Percentiles rank a stretch among this genome's conserved stretches.
These are phyloP conservation scores for Nicotiana sylvestris DNA, from an alignment of 257 asterid species.

Conservation along the genomic window DNA sequence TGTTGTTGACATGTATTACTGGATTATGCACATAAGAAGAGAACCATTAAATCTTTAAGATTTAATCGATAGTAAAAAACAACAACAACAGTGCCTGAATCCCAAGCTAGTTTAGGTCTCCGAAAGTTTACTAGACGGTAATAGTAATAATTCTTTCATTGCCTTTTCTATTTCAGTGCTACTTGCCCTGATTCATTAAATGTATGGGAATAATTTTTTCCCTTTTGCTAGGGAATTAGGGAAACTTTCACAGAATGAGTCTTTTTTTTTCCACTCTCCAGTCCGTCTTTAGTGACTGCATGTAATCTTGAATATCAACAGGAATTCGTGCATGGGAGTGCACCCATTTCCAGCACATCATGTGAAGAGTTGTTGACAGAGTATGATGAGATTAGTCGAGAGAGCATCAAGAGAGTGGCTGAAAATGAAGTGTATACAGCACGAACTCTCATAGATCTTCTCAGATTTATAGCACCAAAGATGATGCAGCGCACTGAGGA, in stretches of 20 bases:
- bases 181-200: neutral
- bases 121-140: neutral
- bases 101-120: neutral
- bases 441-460: conserved; percentile 51
- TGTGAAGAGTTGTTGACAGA: conserved; percentile 76
- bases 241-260: neutral
- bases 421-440: conserved; percentile 61
- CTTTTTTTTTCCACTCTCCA: neutral
- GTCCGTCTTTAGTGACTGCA: neutral
- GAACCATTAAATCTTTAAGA: neutral
- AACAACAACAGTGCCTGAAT: neutral
- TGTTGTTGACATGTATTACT: neutral
- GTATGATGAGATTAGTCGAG: conserved; percentile 59
- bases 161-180: neutral
- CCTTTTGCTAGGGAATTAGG: neutral
- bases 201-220: neutral
- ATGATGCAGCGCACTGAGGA: conserved; percentile 79
- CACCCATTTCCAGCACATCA: conserved; percentile 25
- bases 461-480: conserved; percentile 72
- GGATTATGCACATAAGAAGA: neutral
- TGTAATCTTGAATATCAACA: conserved; percentile 11
- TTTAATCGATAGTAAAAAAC: neutral
- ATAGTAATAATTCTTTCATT: neutral
- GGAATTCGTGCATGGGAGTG: conserved; percentile 25
- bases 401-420: conserved; percentile 38